Evolutionary conservation across 495 filamentous ascomycete species (phyloP).

Genomic region (Durotheca rogersii): DNA sequence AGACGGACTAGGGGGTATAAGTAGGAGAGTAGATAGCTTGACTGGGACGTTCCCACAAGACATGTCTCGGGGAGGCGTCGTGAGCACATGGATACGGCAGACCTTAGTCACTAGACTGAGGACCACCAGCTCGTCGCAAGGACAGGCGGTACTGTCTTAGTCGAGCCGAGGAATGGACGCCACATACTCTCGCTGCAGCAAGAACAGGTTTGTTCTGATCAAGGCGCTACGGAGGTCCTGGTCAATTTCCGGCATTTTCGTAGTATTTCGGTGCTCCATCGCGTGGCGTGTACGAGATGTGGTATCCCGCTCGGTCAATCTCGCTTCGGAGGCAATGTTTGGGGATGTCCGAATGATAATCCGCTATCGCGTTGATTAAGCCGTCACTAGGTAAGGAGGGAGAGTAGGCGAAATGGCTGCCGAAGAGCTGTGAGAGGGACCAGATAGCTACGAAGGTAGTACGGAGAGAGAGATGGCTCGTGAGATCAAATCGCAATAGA

Average conservation of each 20-base stretch:
- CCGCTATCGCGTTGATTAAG: neutral
- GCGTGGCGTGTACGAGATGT: slow-evolving; percentile 1
- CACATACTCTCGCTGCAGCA: slow-evolving; percentile 31
- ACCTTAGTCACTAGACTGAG: slow-evolving; percentile 9
- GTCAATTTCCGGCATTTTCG: slow-evolving; percentile 12
- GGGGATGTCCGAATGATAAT: slow-evolving; percentile 18
- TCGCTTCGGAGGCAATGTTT: slow-evolving; percentile 2
- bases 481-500: slow-evolving; percentile 6
- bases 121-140: no score
- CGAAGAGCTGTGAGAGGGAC: neutral
- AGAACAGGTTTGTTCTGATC: slow-evolving; percentile 26
- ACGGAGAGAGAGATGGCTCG: neutral
- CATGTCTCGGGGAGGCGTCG: no score
- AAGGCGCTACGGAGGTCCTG: slow-evolving; percentile 27
- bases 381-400: neutral
- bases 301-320: neutral
- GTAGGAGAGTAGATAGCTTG: no score
- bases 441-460: neutral
- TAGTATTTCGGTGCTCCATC: slow-evolving; percentile 13
- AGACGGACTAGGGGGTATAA: neutral
- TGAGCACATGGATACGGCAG: no score
- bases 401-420: neutral
- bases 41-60: no score
- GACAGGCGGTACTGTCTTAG: no score
- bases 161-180: no score